phyloP scores from a whole-genome alignment of 768 basidiomycete genomes.

The Kwoniella sp. region DNA sequence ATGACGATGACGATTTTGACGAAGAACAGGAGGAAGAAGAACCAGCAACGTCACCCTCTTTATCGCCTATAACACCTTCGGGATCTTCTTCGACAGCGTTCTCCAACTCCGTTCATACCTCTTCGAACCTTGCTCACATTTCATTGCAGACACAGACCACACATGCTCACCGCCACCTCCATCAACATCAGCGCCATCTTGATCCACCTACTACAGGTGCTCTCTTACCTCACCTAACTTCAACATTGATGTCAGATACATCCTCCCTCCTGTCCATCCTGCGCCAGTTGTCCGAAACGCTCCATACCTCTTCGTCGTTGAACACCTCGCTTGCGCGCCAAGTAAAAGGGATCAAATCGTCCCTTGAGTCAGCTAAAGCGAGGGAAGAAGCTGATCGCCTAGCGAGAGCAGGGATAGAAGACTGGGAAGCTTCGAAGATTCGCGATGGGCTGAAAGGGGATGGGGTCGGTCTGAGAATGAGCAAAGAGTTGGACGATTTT shows the following conservation, averaged over 20 bases:
- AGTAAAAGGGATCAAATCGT: conserved; percentile 25
- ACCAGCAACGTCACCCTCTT: not conserved
- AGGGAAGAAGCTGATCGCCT: conserved; percentile 21
- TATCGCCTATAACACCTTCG: not conserved
- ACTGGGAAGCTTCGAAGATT: conserved; percentile 24
- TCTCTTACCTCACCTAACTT: conserved; percentile 1
- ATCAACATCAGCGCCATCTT: no score
- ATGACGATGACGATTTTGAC: not conserved
- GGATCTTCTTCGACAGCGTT: not conserved
- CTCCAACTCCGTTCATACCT: no score
- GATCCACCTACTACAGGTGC: not conserved
- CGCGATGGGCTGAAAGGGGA: conserved; percentile 19
- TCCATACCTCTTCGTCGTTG: conserved; percentile 23
- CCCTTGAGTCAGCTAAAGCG: conserved; percentile 8
- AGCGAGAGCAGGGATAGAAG: conserved; percentile 24
- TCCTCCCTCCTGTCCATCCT: conserved; percentile 9
- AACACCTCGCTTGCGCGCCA: conserved; percentile 14
- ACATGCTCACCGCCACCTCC: no score
- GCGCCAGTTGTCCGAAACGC: conserved; percentile 17
- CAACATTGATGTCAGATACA: not conserved
- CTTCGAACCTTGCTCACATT: no score
- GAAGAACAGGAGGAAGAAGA: not conserved
- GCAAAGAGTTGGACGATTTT: conserved; percentile 7
- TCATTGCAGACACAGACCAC: no score
- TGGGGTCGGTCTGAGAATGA: not conserved